phyloP scores from a whole-genome alignment of 2,329 filamentous ascomycete species.

The Diaporthe sp. region DNA sequence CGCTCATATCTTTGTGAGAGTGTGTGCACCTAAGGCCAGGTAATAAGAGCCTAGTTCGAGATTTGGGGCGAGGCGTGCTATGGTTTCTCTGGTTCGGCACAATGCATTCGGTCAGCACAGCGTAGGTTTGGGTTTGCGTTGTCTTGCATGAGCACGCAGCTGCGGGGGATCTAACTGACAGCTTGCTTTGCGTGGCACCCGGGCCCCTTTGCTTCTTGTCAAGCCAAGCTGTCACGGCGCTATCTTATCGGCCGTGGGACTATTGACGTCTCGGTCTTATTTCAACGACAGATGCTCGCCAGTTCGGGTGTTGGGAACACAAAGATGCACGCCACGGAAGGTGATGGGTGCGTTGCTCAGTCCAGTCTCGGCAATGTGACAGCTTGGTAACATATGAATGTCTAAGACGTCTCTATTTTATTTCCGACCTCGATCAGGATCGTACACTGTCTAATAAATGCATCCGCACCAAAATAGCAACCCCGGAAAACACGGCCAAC shows the following conservation, averaged over 20 bases:
- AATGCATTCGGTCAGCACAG: neutral
- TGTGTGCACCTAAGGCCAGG: neutral
- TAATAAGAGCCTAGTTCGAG: neutral
- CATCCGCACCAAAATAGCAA: neutral
- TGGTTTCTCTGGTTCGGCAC: slow-evolving; percentile 19
- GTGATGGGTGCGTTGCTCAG: neutral
- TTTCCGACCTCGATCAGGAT: slow-evolving; percentile 6
- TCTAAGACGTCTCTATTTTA: slow-evolving; percentile 26
- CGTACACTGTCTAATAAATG: slow-evolving; percentile 29
- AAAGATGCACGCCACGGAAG: slow-evolving; percentile 10
- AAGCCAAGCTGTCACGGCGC: slow-evolving; percentile 10
- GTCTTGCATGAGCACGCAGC: neutral
- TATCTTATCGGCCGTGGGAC: slow-evolving; percentile 31
- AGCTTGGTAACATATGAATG: slow-evolving; percentile 7
- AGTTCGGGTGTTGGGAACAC: neutral
- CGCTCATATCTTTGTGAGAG: slow-evolving; percentile 1
- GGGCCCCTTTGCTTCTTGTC: neutral
- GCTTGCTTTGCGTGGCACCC: slow-evolving; percentile 3
- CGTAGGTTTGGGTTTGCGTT: neutral
- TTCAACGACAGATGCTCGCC: neutral
- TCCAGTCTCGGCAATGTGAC: slow-evolving; percentile 5
- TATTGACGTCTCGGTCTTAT: neutral
- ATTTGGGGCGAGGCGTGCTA: no score
- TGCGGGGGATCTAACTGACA: slow-evolving; percentile 4
- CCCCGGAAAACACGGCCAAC: slow-evolving; percentile 33